phyloP scores from a whole-genome alignment of 1,284 basidiomycete genomes.

The Heterobasidion irregulare region DNA sequence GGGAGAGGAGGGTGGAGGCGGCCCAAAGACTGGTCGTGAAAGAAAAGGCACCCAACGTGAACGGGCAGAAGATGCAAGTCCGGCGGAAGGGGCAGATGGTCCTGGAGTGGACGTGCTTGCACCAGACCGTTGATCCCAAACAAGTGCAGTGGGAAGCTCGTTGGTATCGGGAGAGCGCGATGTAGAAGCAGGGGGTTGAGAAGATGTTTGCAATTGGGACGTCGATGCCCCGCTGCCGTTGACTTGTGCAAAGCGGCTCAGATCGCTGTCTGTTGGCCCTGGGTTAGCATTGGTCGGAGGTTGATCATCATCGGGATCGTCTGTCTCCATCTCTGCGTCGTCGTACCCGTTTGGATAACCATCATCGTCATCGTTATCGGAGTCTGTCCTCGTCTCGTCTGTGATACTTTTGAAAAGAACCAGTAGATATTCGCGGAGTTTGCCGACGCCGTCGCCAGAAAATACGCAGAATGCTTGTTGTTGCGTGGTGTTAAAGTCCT shows the following conservation, averaged over 20 bases:
- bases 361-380: slow-evolving; percentile 69
- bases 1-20: slow-evolving; percentile 37
- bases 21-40: neutral
- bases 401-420: slow-evolving; percentile 67
- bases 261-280: neutral
- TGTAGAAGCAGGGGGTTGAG: neutral
- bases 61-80: neutral
- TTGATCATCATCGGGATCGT: neutral
- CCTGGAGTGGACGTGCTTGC: neutral
- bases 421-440: slow-evolving; percentile 74
- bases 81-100: neutral
- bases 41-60: too few relatives aligned
- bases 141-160: neutral
- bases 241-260: neutral
- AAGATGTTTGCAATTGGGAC: neutral
- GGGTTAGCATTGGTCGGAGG: neutral
- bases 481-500: slow-evolving; percentile 93
- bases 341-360: slow-evolving; percentile 38
- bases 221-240: neutral
- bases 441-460: slow-evolving; percentile 84
- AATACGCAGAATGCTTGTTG: slow-evolving; percentile 96
- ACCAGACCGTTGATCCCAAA: neutral
- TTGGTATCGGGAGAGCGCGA: neutral
- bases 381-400: slow-evolving; percentile 57
- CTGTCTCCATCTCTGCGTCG: slow-evolving; percentile 28